phyloP scores from a whole-genome alignment of 345 rosid species.

The Hibiscus mutabilis region DNA sequence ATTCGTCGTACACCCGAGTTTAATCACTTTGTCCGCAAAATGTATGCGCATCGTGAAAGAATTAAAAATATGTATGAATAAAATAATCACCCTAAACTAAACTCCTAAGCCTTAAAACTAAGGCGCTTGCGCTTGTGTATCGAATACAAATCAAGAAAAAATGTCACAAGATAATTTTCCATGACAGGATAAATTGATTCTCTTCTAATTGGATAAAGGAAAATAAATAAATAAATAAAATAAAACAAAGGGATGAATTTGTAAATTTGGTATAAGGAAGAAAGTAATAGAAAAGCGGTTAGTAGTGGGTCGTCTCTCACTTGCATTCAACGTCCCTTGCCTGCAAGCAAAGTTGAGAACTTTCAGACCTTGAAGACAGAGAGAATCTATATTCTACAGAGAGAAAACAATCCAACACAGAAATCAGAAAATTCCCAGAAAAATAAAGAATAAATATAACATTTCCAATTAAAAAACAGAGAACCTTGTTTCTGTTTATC shows the following conservation, averaged over 20 bases:
- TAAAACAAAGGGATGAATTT: conserved; percentile 10
- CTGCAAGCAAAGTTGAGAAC: conserved; percentile 37
- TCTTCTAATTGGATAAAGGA: too few species aligned
- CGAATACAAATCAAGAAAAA: too few species aligned
- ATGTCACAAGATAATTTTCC: too few species aligned
- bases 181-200: too few species aligned
- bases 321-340: conserved; percentile 39
- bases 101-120: too few species aligned
- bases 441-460: conserved; percentile 12
- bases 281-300: conserved; percentile 23
- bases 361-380: conserved; percentile 3
- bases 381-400: background rate
- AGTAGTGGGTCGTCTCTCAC: conserved; percentile 38
- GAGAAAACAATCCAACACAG: conserved; percentile 9
- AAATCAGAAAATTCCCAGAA: background rate
- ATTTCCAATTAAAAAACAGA: background rate
- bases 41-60: too few species aligned
- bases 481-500: conserved; percentile 15
- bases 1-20: too few species aligned
- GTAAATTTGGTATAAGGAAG: conserved; percentile 16
- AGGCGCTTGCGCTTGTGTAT: too few species aligned
- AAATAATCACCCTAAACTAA: too few species aligned
- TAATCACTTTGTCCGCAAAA: too few species aligned
- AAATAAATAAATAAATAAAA: background rate
- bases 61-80: too few species aligned